These are phyloP conservation scores for Peronosclerospora sorghi DNA, from an alignment of 352 stramenopile species.

Conservation along the genomic window DNA sequence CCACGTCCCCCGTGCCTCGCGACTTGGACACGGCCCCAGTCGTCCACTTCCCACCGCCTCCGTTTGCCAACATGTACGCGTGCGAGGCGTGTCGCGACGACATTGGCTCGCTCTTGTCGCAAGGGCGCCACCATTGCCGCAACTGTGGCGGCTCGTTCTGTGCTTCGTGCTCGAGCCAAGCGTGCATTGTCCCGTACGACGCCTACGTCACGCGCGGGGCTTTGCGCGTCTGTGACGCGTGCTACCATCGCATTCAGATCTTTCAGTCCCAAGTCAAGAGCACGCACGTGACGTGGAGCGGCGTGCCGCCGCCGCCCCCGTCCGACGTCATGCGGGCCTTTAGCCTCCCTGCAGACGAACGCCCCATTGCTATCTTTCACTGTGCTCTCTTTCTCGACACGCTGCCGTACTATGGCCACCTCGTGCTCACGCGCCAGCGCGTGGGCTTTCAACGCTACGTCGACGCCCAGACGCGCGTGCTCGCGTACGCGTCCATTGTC, in stretches of 20 bases:
- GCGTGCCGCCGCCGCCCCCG: conserved; percentile 27
- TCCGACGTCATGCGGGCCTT: conserved; percentile 32
- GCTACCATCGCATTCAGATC: conserved; percentile 57
- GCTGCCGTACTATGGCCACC: conserved; percentile 57
- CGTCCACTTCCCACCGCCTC: conserved; percentile 45
- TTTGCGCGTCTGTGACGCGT: conserved; percentile 62
- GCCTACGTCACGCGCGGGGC: conserved; percentile 47
- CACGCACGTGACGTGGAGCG: conserved; percentile 52
- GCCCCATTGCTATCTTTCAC: conserved; percentile 56
- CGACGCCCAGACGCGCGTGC: conserved; percentile 33
- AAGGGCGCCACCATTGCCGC: conserved; percentile 66
- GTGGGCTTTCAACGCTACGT: conserved; percentile 54
- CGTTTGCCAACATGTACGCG: conserved; percentile 70
- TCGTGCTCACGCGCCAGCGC: conserved; percentile 59
- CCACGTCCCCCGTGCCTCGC: no score
- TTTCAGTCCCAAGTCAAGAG: conserved; percentile 59
- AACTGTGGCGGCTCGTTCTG: conserved; percentile 77
- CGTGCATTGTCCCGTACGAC: conserved; percentile 44
- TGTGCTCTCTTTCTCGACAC: conserved; percentile 69
- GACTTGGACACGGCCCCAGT: no score
- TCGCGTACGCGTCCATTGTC: conserved; percentile 46
- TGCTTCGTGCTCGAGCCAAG: conserved; percentile 42
- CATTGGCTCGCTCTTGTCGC: conserved; percentile 56
- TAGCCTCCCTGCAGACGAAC: conserved; percentile 29
- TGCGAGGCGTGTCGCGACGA: conserved; percentile 64